phyloP scores from a whole-genome alignment of 75 land plant genomes.

The Pinus taeda region DNA sequence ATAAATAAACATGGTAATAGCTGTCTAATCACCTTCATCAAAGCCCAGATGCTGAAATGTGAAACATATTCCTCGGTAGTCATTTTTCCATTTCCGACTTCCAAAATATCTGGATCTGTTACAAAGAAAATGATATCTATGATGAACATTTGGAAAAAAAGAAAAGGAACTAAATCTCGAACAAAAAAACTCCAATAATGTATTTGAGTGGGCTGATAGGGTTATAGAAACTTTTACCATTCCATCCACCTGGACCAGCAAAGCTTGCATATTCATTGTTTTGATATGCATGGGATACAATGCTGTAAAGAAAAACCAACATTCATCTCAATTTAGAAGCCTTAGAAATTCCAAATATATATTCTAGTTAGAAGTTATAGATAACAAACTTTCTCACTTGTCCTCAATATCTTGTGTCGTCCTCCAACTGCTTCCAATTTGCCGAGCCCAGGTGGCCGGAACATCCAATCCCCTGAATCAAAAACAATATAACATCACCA shows the following conservation, averaged over 20 bases:
- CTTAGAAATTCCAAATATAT: background rate
- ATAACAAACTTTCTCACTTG: conserved; percentile 48
- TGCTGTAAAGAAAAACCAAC: conserved; percentile 16
- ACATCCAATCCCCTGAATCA: conserved; percentile 62
- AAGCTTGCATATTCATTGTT: conserved; percentile 58
- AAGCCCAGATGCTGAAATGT: conserved; percentile 93
- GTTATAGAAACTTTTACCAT: conserved; percentile 29
- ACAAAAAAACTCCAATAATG: too few species aligned
- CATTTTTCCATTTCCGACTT: conserved; percentile 88
- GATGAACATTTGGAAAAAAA: too few species aligned
- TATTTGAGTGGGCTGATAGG: too few species aligned
- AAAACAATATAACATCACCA: background rate
- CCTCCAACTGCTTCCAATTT: conserved; percentile 69
- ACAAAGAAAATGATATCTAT: background rate
- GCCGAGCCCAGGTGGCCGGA: conserved; percentile 73
- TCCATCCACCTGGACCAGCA: conserved; percentile 80
- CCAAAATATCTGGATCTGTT: conserved; percentile 94
- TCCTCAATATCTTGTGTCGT: conserved; percentile 70
- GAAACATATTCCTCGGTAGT: conserved; percentile 64
- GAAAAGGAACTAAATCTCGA: too few species aligned
- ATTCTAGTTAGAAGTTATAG: background rate
- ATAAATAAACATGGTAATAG: too few species aligned
- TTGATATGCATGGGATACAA: conserved; percentile 42
- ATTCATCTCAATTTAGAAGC: background rate
- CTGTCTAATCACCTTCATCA: conserved; percentile 59